These are phyloP conservation scores for Fusarium albosuccineum DNA, from an alignment of 2,329 filamentous ascomycete species.

Conservation along the genomic window DNA sequence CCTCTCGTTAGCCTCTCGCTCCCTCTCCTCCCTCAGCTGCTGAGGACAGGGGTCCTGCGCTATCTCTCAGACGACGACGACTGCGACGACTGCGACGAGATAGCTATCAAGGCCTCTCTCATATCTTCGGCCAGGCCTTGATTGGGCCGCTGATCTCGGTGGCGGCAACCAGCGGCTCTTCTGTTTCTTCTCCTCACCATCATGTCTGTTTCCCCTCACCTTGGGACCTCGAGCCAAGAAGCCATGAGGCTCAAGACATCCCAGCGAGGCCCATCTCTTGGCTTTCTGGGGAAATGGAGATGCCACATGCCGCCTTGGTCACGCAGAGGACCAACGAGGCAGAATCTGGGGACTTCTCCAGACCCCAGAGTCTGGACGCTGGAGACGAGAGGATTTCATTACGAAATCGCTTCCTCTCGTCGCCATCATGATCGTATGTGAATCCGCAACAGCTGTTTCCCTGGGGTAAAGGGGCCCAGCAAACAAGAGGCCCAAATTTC, in stretches of 20 bases:
- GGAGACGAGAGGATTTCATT: constrained; percentile 29
- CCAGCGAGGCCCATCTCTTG: constrained; percentile 18
- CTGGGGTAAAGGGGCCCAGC: constrained; percentile 27
- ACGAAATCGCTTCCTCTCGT: constrained; percentile 37
- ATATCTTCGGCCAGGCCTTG: constrained; percentile 41
- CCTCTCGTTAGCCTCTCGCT: constrained; percentile 2
- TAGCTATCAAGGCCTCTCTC: constrained; percentile 2
- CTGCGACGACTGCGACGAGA: neutral
- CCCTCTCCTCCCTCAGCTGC: constrained; percentile 6
- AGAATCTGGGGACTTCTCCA: constrained; percentile 36
- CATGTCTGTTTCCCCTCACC: constrained; percentile 33
- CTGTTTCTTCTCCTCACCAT: constrained; percentile 1
- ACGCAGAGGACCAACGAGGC: constrained; percentile 22
- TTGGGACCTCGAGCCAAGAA: neutral
- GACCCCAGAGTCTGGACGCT: constrained; percentile 34
- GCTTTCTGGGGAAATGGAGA: constrained; percentile 40
- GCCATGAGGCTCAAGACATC: constrained; percentile 23
- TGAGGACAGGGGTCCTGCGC: constrained; percentile 10
- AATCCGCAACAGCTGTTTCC: constrained; percentile 6
- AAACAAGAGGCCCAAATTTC: constrained; percentile 22
- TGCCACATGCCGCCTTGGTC: constrained; percentile 13
- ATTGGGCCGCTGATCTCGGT: constrained; percentile 32
- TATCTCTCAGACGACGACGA: constrained; percentile 20
- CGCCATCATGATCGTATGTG: constrained; percentile 15
- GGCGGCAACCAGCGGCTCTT: constrained; percentile 10